Base-by-base conservation (phyloP, 2,329 filamentous ascomycete genomes). In the Gliomastix tumulicola region DNA sequence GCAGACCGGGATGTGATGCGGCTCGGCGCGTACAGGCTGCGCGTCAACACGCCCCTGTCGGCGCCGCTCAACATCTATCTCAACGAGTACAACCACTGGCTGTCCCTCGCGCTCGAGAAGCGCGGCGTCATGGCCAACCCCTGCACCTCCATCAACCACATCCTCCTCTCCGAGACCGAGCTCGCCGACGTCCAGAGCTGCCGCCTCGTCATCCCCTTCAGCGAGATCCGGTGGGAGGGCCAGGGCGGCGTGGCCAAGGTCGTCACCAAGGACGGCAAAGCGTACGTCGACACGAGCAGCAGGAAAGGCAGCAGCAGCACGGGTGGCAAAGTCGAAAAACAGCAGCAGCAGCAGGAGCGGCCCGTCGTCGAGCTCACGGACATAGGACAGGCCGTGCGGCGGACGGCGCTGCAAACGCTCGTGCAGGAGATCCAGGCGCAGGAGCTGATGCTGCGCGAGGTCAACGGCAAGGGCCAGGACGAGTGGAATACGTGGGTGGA, bases 401-500 rank as follows among this genome's bases (percentile, higher is more conserved):
- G 78, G 49, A 88, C 84, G 7, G 84, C 85, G 17, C 68, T 92
- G 41, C 62, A 82, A 53, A 84, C 82, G 3, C 79, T 89, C 6
- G 76, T 94, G 36, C 84, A 89, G 54, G 76, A 88, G 70, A 86
- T 94, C 37, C 86, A 92, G 55, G 83, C 82, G 44, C 65, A 96
- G 49, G 89, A 96, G 59, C 86, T 87, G 6, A 63, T 92, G 40
- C 65, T 96, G 47, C 77, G 84, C 48, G 84, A 94, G 50, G 78
- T 79, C 32, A 94, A 84, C 51, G 84, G 83, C 12, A 94, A 94
- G 68, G 87, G 83, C 50, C 79, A 85, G 53, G 88, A 94, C 48
- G 89, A 96, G 62, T 96, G 88, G 88, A 85, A 94, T 56, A 70
- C 79, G 30, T 96, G 89, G 89, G 79, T 85, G 63, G 79, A 82